These are phyloP conservation scores for Claviceps pusilla DNA, from an alignment of 2,329 filamentous ascomycete genomes.

Conservation along the genomic window DNA sequence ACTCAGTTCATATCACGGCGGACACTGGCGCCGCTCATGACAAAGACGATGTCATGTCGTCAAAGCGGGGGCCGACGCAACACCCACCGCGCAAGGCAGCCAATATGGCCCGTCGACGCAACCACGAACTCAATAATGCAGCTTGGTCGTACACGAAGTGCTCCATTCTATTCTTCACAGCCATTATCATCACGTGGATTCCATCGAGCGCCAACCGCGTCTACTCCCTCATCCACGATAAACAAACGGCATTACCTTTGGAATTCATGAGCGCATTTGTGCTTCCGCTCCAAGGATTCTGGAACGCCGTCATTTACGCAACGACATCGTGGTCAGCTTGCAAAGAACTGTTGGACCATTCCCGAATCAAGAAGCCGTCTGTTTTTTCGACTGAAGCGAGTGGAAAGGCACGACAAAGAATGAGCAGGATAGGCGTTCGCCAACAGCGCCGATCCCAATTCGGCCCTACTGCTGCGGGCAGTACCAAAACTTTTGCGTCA, in stretches of 20 bases:
- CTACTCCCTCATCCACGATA: conserved; percentile 47
- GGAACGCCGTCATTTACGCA: conserved; percentile 68
- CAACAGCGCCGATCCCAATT: conserved; percentile 12
- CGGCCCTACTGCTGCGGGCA: conserved; percentile 14
- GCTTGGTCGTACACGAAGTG: conserved; percentile 58
- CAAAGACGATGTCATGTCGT: conserved; percentile 14
- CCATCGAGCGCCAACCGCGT: conserved; percentile 65
- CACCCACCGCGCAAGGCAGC: conserved; percentile 10
- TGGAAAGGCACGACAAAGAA: conserved; percentile 9
- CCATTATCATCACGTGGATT: conserved; percentile 59
- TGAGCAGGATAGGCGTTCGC: not conserved
- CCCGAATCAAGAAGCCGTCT: conserved; percentile 16
- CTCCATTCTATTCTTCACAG: conserved; percentile 55
- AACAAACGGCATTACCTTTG: conserved; percentile 39
- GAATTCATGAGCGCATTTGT: conserved; percentile 60
- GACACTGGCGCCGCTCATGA: conserved; percentile 4
- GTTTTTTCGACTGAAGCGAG: conserved; percentile 21
- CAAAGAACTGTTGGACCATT: conserved; percentile 28
- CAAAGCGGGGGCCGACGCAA: conserved; percentile 6
- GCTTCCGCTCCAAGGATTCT: conserved; percentile 68
- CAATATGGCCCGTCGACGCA: conserved; percentile 20
- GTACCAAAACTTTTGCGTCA: conserved; percentile 26
- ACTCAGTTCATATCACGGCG: conserved; percentile 37
- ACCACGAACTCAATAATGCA: conserved; percentile 43
- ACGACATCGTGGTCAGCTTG: conserved; percentile 54